Conservation (phyloP, 2,329 filamentous ascomycete species). For the Fusarium sp. region DNA sequence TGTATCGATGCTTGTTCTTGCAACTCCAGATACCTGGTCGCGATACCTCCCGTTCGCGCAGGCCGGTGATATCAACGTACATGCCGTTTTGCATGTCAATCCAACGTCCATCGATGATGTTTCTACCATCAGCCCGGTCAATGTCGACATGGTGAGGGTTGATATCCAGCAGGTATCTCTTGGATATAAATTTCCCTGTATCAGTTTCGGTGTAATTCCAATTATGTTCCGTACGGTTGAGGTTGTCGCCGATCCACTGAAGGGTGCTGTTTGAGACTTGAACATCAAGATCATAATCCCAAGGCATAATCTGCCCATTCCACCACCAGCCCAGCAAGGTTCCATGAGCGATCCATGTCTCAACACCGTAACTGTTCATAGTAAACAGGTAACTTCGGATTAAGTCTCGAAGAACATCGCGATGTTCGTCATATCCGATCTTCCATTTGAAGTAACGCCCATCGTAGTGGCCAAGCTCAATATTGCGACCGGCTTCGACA, state of each 20-base stretch:
- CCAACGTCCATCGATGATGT: conserved; percentile 88
- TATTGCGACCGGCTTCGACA: conserved; percentile 70
- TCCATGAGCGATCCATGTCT: conserved; percentile 90
- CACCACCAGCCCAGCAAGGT: conserved; percentile 91
- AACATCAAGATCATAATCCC: conserved; percentile 88
- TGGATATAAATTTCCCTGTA: conserved; percentile 53
- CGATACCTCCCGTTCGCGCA: conserved; percentile 72
- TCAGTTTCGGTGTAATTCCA: conserved; percentile 63
- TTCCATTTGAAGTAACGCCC: conserved; percentile 72
- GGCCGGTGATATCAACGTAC: conserved; percentile 85
- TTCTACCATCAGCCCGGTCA: conserved; percentile 73
- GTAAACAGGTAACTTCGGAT: conserved; percentile 79
- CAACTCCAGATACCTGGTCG: conserved; percentile 78
- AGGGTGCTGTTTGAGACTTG: conserved; percentile 79
- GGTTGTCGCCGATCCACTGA: conserved; percentile 70
- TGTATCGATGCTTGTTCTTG: conserved; percentile 83
- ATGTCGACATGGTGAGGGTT: conserved; percentile 77
- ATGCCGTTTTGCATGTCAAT: conserved; percentile 81
- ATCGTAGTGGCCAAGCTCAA: conserved; percentile 79
- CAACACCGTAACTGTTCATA: conserved; percentile 72
- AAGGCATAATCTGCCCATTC: conserved; percentile 81
- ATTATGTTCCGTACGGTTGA: conserved; percentile 75
- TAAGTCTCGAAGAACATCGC: conserved; percentile 74
- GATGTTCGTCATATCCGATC: conserved; percentile 75
- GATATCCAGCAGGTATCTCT: conserved; percentile 77